phyloP scores from a whole-genome alignment of 208 protist genomes.

The Trypanosoma brucei region DNA sequence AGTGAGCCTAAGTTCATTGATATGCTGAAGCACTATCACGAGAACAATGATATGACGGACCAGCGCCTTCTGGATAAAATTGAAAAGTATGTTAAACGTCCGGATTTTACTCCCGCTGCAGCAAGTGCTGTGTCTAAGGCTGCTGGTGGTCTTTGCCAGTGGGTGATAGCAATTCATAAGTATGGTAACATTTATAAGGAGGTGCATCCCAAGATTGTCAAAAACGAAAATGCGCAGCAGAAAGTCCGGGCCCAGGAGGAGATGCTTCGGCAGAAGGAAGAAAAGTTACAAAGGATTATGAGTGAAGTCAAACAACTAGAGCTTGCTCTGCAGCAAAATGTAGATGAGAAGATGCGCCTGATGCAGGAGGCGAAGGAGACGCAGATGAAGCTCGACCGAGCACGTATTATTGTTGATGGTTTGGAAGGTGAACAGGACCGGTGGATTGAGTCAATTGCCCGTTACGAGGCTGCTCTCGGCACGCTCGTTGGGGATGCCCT shows the following conservation, averaged over 20 bases:
- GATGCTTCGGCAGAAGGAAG: conserved; percentile 90
- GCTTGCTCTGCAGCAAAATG: conserved; percentile 82
- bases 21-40: conserved; percentile 95
- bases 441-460: conserved; percentile 93
- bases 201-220: conserved; percentile 95
- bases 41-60: conserved; percentile 95
- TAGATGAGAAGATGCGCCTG: conserved; percentile 92
- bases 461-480: conserved; percentile 84
- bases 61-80: conserved; percentile 93
- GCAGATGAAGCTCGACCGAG: conserved; percentile 96
- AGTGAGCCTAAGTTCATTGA: conserved; percentile 95
- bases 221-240: conserved; percentile 92
- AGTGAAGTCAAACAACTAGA: conserved; percentile 92
- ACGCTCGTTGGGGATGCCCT: conserved; percentile 96
- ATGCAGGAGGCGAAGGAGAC: conserved; percentile 90
- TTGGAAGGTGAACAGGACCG: conserved; percentile 95
- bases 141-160: conserved; percentile 94
- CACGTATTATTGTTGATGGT: conserved; percentile 95
- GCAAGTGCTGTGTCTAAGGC: conserved; percentile 94
- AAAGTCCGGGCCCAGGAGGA: conserved; percentile 93
- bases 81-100: conserved; percentile 91
- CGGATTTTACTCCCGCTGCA: conserved; percentile 90
- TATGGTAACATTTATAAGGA: conserved; percentile 96
- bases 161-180: conserved; percentile 97
- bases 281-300: conserved; percentile 90